Conservation (phyloP, 73 alveolate genomes). For the Paramecium sexaurelia region DNA sequence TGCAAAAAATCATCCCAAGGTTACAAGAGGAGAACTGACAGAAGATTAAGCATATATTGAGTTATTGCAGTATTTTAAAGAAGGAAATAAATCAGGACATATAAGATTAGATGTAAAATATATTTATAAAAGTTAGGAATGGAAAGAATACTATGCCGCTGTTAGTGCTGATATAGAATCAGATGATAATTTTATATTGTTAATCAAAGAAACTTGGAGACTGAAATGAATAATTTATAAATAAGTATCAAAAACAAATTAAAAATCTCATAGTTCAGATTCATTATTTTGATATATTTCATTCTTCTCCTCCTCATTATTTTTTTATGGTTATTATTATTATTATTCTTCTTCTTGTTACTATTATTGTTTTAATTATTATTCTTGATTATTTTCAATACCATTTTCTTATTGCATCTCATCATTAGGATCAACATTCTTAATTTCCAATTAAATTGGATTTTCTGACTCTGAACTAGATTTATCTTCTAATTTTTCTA, state of each 20-base stretch:
- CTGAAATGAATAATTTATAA: constrained; percentile 37
- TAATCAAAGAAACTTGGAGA: constrained; percentile 76
- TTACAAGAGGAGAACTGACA: constrained; percentile 75
- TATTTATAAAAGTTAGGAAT: not conserved
- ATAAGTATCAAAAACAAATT: constrained; percentile 15
- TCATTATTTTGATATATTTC: not conserved
- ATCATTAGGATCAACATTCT: not conserved
- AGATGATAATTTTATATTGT: constrained; percentile 73
- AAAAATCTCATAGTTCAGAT: not conserved
- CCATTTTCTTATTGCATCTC: not conserved
- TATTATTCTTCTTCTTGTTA: not conserved
- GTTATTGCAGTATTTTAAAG: constrained; percentile 71
- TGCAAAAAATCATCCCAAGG: constrained; percentile 78
- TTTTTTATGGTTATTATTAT: not conserved
- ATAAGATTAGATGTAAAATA: constrained; percentile 56
- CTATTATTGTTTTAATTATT: not conserved
- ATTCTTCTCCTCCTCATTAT: not conserved
- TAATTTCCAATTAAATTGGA: not conserved
- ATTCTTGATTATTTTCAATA: not conserved
- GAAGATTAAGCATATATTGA: constrained; percentile 78
- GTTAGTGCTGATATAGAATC: constrained; percentile 77
- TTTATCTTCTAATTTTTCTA: constrained; percentile 33
- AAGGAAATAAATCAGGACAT: constrained; percentile 73
- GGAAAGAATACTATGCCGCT: constrained; percentile 79
- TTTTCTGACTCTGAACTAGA: constrained; percentile 36